Evolutionary conservation across 371 early-diverging fungal species (phyloP).

Genomic region (Dichotomocladium elegans): DNA sequence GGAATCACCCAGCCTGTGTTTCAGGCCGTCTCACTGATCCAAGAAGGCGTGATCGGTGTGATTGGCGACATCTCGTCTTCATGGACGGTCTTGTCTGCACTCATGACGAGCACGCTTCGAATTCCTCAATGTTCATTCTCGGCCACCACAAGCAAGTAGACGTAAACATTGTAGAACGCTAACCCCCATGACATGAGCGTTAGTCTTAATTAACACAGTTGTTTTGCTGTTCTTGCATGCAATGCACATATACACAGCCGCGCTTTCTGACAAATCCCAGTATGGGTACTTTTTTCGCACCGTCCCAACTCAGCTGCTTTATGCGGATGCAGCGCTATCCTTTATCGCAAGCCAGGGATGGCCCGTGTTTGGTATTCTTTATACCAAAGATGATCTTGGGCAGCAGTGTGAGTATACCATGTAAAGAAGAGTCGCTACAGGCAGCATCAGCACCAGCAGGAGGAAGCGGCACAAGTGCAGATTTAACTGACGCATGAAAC

Average conservation of each 20-base stretch:
- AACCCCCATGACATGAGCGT: too few species aligned
- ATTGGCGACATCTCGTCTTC: constrained; percentile 63
- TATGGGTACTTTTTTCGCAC: constrained; percentile 59
- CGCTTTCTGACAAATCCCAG: constrained; percentile 52
- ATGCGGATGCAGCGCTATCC: constrained; percentile 47
- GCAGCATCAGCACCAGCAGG: too few species aligned
- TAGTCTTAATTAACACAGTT: neutral
- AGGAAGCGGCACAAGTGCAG: too few species aligned
- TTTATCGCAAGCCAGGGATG: constrained; percentile 54
- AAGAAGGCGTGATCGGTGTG: constrained; percentile 51
- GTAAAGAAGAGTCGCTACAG: neutral
- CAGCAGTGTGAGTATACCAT: constrained; percentile 35
- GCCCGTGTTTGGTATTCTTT: constrained; percentile 49
- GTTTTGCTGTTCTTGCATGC: neutral
- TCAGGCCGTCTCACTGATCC: constrained; percentile 52
- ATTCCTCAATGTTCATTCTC: constrained; percentile 64
- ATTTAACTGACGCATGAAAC: too few species aligned
- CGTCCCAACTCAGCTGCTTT: constrained; percentile 50
- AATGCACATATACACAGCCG: constrained; percentile 33
- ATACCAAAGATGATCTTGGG: constrained; percentile 49
- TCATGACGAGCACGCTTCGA: constrained; percentile 56
- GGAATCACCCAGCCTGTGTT: constrained; percentile 52
- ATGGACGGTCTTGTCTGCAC: constrained; percentile 51
- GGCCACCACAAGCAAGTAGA: constrained; percentile 52
- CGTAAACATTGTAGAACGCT: too few species aligned